A percentile compares a stretch with the other conserved stretches of the same genome.
These are phyloP conservation scores for Prunus kanzakura DNA, from an alignment of 306 rosid species.

Conservation along the genomic window DNA sequence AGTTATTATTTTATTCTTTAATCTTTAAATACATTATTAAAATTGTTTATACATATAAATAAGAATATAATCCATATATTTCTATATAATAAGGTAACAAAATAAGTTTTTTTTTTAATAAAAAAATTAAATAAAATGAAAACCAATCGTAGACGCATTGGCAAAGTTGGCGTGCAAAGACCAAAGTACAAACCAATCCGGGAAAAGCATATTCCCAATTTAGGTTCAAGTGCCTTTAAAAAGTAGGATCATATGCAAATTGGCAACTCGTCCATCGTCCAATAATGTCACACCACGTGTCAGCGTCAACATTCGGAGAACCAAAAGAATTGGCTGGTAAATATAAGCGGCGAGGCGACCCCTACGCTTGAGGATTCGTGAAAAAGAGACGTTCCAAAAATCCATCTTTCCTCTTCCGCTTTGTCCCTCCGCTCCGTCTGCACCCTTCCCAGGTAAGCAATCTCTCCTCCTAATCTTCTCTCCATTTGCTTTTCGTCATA, in stretches of 20 bases:
- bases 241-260: background rate
- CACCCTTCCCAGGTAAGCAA: slow-evolving; percentile 36
- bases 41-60: too few relatives aligned
- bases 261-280: background rate
- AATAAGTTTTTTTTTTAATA: too few relatives aligned
- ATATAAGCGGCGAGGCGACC: slow-evolving; percentile 29
- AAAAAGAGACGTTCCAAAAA: slow-evolving; percentile 6
- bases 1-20: too few relatives aligned
- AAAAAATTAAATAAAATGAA: background rate
- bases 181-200: background rate
- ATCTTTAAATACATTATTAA: too few relatives aligned
- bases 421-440: background rate
- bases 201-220: background rate
- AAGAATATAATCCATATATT: too few relatives aligned
- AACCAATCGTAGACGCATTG: background rate
- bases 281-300: slow-evolving; percentile 18
- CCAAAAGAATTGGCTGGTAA: background rate
- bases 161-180: background rate
- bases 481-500: background rate
- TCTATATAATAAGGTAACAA: background rate
- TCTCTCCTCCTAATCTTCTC: background rate
- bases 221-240: background rate
- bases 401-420: background rate
- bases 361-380: background rate
- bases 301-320: background rate